Evolutionary conservation across 768 basidiomycete genomes (phyloP), one percentile per base, ranked within the genome.

Genomic region (Amanita molliuscula): DNA sequence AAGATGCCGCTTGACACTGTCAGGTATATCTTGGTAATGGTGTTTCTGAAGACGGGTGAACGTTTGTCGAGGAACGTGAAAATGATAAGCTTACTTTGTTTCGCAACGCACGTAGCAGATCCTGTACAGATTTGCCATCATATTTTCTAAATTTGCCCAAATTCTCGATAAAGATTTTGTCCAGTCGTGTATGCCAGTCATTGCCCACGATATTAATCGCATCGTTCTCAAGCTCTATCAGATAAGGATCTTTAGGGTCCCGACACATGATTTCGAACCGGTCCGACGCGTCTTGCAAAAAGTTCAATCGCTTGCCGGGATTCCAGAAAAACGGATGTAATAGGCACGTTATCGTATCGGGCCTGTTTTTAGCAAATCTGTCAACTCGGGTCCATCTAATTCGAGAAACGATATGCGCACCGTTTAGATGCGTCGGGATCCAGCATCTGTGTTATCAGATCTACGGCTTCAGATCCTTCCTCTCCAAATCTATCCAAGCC

Each of bases 281-380:
- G 65, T 98, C 95, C 0, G 93, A 96, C 0, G 93, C 90, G 55
- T 98, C 96, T 65, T 95, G 94, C n/a, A 99, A 72, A 75, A 99
- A 99, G 45, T 78, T 81, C 4, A 99, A 69, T 36, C 95, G 78
- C 50, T 86, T 81, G 6, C 76, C 83, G 0, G 93, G 70, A 48
- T 92, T 84, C 96, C 96, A 99, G 72, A 97, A 99, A 74, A 88
- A 95, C 0, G 96, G 96, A 67, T 98, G 95, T 18, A 87, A 69
- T 16, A 98, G 73, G 64, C 86, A 88, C n/a, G 79, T 79, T 10
- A 78, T 79, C 6, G 94, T 95, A 56, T 93, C 85, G 1, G 94
- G 96, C 60, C 95, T 91, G 58, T 21, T 48, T 38, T 23, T 36
- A 38, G 20, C 41, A 18, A 18, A 21, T 6, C 33, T 34, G 42